These are phyloP conservation scores for Candida hispaniensis DNA, from an alignment of 805 yeast species.

Conservation along the genomic window DNA sequence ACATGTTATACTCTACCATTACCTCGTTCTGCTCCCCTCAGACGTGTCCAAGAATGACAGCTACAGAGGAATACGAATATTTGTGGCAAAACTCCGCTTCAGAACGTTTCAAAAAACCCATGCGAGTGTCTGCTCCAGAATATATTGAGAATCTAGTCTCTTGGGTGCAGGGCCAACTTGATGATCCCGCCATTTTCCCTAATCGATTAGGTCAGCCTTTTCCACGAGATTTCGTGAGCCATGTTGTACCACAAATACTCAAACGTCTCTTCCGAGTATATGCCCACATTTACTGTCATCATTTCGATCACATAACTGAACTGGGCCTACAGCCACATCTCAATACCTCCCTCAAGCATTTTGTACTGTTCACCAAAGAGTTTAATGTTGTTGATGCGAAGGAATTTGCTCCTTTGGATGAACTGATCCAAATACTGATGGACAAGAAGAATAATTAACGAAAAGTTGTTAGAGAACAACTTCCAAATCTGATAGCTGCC, in stretches of 20 bases:
- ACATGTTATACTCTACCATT: slow-evolving; percentile 91
- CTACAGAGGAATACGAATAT: slow-evolving; percentile 93
- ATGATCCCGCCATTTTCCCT: slow-evolving; percentile 85
- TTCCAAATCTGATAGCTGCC: background rate
- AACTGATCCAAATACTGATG: slow-evolving; percentile 62
- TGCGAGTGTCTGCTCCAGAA: slow-evolving; percentile 86
- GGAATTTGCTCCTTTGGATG: slow-evolving; percentile 89
- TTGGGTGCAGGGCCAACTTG: slow-evolving; percentile 90
- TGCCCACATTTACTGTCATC: slow-evolving; percentile 97
- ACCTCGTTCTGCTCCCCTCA: slow-evolving; percentile 92
- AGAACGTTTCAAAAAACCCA: slow-evolving; percentile 53
- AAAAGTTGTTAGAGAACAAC: background rate
- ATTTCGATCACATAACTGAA: slow-evolving; percentile 89
- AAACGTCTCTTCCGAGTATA: slow-evolving; percentile 87
- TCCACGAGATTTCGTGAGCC: slow-evolving; percentile 65
- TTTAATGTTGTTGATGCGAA: slow-evolving; percentile 64
- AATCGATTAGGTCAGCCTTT: slow-evolving; percentile 84
- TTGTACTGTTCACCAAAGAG: slow-evolving; percentile 76
- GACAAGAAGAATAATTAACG: slow-evolving; percentile 30
- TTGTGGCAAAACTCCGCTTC: slow-evolving; percentile 73
- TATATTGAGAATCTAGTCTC: slow-evolving; percentile 88
- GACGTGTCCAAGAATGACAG: slow-evolving; percentile 96
- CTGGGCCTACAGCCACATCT: slow-evolving; percentile 85
- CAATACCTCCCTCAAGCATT: slow-evolving; percentile 90
- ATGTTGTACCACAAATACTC: slow-evolving; percentile 73